Conservation (phyloP, 148 eudicot species). For the Vaccinium corymbosum region DNA sequence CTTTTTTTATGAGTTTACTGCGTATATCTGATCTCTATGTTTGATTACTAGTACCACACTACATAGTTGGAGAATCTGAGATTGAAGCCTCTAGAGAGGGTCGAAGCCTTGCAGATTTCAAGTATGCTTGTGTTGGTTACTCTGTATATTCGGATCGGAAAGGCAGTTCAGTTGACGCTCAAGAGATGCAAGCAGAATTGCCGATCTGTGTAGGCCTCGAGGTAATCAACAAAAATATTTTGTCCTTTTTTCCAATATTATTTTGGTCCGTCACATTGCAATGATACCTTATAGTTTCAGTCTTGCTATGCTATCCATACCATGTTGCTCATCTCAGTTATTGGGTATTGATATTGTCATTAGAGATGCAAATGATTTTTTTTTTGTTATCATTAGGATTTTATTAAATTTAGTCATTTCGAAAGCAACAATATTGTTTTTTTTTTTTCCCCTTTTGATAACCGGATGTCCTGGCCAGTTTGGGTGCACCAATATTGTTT, state of each 20-base stretch:
- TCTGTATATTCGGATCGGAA: slow-evolving; percentile 62
- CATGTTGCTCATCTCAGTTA: neutral
- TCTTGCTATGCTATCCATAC: neutral
- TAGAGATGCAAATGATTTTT: neutral
- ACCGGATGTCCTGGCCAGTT: no score
- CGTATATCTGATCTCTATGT: slow-evolving; percentile 18
- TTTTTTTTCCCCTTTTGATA: no score
- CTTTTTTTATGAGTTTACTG: neutral
- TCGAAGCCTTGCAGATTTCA: slow-evolving; percentile 62
- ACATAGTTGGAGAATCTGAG: slow-evolving; percentile 71
- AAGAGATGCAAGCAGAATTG: slow-evolving; percentile 46
- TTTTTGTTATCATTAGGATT: neutral
- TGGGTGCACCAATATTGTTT: no score
- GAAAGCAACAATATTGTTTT: neutral
- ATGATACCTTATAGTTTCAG: neutral
- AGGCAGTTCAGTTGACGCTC: slow-evolving; percentile 29
- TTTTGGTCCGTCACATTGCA: neutral
- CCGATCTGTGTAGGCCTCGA: slow-evolving; percentile 87
- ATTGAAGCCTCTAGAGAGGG: slow-evolving; percentile 74
- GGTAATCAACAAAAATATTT: slow-evolving; percentile 34
- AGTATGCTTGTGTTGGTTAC: slow-evolving; percentile 86
- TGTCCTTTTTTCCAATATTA: neutral
- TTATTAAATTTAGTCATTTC: neutral
- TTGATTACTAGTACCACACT: slow-evolving; percentile 55
- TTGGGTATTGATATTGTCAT: neutral